A percentile compares a stretch with the other conserved stretches of the same genome.
Evolutionary conservation across 1,284 basidiomycete species (phyloP).

Genomic region (Rhodofomes roseus): DNA sequence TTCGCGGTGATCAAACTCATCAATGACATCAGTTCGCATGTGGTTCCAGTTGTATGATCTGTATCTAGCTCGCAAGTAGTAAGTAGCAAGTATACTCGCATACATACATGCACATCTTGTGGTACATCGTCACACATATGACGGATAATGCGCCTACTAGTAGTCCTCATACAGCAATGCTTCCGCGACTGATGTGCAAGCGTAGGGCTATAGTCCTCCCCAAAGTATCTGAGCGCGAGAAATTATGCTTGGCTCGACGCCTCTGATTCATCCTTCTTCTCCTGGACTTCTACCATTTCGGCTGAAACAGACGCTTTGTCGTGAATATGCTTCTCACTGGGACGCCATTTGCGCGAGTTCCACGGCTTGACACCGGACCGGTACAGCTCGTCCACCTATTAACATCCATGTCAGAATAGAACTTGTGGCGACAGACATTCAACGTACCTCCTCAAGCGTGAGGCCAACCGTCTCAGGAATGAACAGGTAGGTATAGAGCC

Average conservation of each 20-base stretch:
- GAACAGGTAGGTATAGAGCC: constrained; percentile 63
- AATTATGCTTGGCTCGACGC: constrained; percentile 7
- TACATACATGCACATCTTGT: too few species aligned
- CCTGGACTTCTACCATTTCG: constrained; percentile 22
- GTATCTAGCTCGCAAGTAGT: too few species aligned
- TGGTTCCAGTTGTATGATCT: not conserved
- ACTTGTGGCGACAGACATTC: not conserved
- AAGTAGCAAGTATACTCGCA: too few species aligned
- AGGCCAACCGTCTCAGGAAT: constrained; percentile 79
- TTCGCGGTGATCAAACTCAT: not conserved
- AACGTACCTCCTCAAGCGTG: constrained; percentile 63
- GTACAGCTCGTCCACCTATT: constrained; percentile 70
- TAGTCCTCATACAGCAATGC: too few species aligned
- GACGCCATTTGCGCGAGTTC: constrained; percentile 58
- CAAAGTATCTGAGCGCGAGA: not conserved
- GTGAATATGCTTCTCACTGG: constrained; percentile 32
- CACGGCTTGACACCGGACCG: constrained; percentile 62
- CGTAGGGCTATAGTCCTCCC: too few species aligned
- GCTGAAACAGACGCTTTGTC: constrained; percentile 14
- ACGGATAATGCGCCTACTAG: too few species aligned
- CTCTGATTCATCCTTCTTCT: constrained; percentile 21
- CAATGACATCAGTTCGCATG: not conserved
- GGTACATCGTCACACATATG: too few species aligned
- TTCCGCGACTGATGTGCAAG: not conserved
- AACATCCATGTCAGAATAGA: not conserved